Base-by-base conservation (phyloP, 495 filamentous ascomycete species). In the Aspergillus carlsbadensis region DNA sequence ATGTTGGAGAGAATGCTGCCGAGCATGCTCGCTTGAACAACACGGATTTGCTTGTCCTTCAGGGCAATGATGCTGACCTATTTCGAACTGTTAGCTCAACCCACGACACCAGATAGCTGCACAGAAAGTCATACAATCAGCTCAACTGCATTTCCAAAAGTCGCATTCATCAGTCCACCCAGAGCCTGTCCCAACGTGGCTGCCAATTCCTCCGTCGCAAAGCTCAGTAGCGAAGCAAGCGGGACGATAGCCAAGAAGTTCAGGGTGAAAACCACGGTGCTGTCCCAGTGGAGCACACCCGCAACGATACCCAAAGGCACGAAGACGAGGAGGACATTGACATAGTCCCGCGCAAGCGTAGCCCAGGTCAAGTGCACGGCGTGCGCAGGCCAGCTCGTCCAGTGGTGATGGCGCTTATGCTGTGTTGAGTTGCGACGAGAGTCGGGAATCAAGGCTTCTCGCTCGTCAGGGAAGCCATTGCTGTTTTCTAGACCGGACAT, bases 171-270 rank as follows among this genome's bases (percentile, higher is more conserved):
- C 61, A 98, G 73, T 1, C 94, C 94, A 37, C 94, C 94, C 33
- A 98, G 68, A 0, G 94, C 93, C 70, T 97, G 87, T 15, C 94
- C 94, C 55, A 97, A 79, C 46, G 87, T 87, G 10, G 81, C 79
- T 6, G 90, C 85, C 56, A 98, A 79, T 70, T 98, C 91, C 75
- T 97, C 94, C 1, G 94, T 98, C 40, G 94, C 94, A 71, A 96
- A 96, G 57, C 92, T 96, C 58, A 98, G 76, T 58, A 98, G 78
- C 6, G 93, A 89, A 20, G 94, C 94, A 36, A 98, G 80, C 7
- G 94, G 94, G 51, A 98, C 87, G 62, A 98, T 98, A 52, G 94
- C 93, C 62, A 96, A 80, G 72, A 98, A 98, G 73, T 98, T 98
- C 64, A 97, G 77, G 10, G 85, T 72, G 66, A 98, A 98, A 34